Base-by-base conservation (phyloP, 2,329 filamentous ascomycete species). In the Didymella sp. region DNA sequence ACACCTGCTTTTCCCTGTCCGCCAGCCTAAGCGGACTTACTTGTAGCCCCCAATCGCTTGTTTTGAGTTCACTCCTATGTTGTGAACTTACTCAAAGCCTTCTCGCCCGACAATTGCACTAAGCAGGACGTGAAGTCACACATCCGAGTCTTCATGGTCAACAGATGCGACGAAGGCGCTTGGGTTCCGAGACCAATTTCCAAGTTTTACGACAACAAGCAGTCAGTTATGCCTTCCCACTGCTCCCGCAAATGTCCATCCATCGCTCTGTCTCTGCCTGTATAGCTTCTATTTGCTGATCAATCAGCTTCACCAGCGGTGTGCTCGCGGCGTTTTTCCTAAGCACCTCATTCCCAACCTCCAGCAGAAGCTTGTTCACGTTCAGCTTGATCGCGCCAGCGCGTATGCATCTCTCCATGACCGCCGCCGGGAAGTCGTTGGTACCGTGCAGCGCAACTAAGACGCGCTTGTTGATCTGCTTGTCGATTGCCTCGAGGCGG, bases 311-410 rank as follows among this genome's bases (percentile, higher is more conserved):
- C 25, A 71, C 69, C 61, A 58, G 67, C 42, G 48, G 65, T 74
- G 43, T 75, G 1, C 24, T 58, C 11, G 56, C 59, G 5, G 78
- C 78, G 28, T 80, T 75, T 40, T 73, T 62, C 60, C 76, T 71
- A 25, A 83, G 57, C 56, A 79, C 69, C 49, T 73, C 73, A 30
- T 80, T 73, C 54, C 80, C 81, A 37, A 77, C 76, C 51, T 82
- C 78, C 13, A 82, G 71, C 19, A 84, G 76, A 31, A 81, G 63
- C 69, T 81, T 82, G 61, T 87, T 87, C 2, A 87, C 82, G 59
- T 87, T 87, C 58, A 85, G 74, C 69, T 86, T 85, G 22, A 79
- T 76, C n/a, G 82, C 77, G 0, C 84, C 84, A 13, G 76, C 76
- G 21, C 71, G 68, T 62, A 87, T 84, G 63, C 84, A 86, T 48